Evolutionary conservation across 768 basidiomycete species (phyloP), one percentile per base, ranked within the genome.

Genomic region (Russula sp.): DNA sequence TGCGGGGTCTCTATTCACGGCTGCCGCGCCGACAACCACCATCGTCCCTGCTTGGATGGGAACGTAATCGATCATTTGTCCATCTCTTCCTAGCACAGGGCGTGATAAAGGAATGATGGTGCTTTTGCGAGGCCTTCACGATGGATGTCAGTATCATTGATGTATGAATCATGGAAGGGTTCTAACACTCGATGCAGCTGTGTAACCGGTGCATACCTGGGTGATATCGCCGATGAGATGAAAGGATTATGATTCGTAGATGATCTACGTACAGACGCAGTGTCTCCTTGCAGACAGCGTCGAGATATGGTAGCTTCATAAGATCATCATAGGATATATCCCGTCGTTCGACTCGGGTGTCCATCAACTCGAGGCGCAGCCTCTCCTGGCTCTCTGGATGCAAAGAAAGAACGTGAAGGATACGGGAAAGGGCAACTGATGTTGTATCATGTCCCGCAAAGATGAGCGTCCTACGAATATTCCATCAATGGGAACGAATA

Each of bases 291-390:
- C 73, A 73, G 42, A 76, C 70, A 13, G 71, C 71, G 50, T 79
- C 79, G 30, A 80, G 73, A 67, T 77, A 76, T 0, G 77, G 73
- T 22, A 81, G 69, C 3, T 71, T 59, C 52, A 72, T 73, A 5
- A 80, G 69, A 10, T 70, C 72, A 63, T 79, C 77, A 55, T 75
- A 75, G 6, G 70, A 60, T 30, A 74, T 51, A 38, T 72, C 71
- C 36, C 66, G 28, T 34, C 48, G 53, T 52, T 64, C 54, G 32
- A 32, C 63, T 13, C 67, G 57, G 14, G 64, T 62, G 4, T 57
- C 44, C 42, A 61, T 61, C 44, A 71, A 36, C 61, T 69, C 70
- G 11, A 51, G 50, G 8, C 70, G 63, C 30, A 71, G 28, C 26
- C 22, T 60, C 6, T 56, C 51, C 61, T 71, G 70, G 10, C 30